A percentile compares a stretch with the other conserved stretches of the same genome.
Evolutionary conservation across 2,329 filamentous ascomycete species (phyloP).

Genomic region (Atkinsonella texensis): DNA sequence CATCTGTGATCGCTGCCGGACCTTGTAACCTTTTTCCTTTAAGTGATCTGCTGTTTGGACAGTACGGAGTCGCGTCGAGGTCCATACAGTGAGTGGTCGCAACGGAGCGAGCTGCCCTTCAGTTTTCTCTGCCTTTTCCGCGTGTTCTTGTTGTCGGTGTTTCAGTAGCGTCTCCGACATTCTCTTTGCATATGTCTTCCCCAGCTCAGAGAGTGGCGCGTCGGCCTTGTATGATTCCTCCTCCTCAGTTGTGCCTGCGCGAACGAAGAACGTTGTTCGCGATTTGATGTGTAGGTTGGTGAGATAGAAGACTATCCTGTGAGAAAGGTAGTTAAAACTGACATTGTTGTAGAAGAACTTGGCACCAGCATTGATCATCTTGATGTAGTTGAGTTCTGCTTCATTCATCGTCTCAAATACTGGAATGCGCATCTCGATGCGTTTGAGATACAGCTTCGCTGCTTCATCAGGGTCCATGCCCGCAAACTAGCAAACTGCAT

Average conservation of each 20-base stretch:
- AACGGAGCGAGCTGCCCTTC: slow-evolving; percentile 57
- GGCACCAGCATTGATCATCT: slow-evolving; percentile 97
- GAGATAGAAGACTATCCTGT: slow-evolving; percentile 96
- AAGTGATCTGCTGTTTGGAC: slow-evolving; percentile 81
- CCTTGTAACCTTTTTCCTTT: slow-evolving; percentile 67
- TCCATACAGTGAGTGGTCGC: slow-evolving; percentile 84
- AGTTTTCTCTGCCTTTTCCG: slow-evolving; percentile 48
- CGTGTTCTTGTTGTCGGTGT: slow-evolving; percentile 73
- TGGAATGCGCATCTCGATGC: slow-evolving; percentile 86
- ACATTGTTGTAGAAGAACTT: slow-evolving; percentile 94
- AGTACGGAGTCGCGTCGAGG: slow-evolving; percentile 79
- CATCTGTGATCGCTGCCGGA: slow-evolving; percentile 89
- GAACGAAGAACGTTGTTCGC: slow-evolving; percentile 83
- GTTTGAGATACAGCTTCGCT: slow-evolving; percentile 77
- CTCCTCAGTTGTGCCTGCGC: slow-evolving; percentile 75
- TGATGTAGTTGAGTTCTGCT: slow-evolving; percentile 88
- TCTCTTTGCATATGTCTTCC: slow-evolving; percentile 66
- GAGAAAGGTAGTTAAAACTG: slow-evolving; percentile 90
- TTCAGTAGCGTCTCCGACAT: slow-evolving; percentile 76
- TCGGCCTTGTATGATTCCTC: slow-evolving; percentile 90
- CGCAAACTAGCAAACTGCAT: slow-evolving; percentile 47
- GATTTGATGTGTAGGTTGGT: slow-evolving; percentile 96
- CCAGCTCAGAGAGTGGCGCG: slow-evolving; percentile 69
- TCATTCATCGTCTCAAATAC: slow-evolving; percentile 97
- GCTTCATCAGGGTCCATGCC: slow-evolving; percentile 89